phyloP scores from a whole-genome alignment of 1,139 yeast genomes.

The Debaryomyces singareniensis region DNA sequence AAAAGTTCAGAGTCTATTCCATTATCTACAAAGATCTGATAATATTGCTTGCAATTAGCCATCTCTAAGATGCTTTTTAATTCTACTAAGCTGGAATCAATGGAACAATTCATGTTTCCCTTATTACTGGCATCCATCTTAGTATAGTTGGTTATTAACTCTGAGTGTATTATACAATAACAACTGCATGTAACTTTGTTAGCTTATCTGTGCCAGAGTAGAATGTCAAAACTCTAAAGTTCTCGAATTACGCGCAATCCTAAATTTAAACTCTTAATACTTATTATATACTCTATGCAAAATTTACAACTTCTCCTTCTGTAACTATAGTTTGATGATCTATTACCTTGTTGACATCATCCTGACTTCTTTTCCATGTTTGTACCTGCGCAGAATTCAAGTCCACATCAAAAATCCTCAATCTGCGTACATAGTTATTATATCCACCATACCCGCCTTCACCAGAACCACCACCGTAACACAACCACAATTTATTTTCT shows the following conservation, averaged over 20 bases:
- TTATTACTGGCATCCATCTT: too few relatives aligned
- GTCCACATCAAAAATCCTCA: conserved; percentile 67
- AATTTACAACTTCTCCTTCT: conserved; percentile 4
- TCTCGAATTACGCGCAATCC: too few relatives aligned
- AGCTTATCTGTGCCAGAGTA: too few relatives aligned
- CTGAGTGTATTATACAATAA: too few relatives aligned
- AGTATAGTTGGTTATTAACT: too few relatives aligned
- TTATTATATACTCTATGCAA: conserved; percentile 1
- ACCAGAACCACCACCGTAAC: conserved; percentile 91
- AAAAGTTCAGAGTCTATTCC: conserved; percentile 58
- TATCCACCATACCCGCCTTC: conserved; percentile 95
- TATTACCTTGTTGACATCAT: conserved; percentile 40
- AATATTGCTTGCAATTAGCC: conserved; percentile 30
- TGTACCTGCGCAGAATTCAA: conserved; percentile 43
- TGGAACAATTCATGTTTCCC: too few relatives aligned
- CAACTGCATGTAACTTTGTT: too few relatives aligned
- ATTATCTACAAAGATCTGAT: conserved; percentile 32
- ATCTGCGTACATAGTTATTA: conserved; percentile 73
- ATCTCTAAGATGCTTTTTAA: too few relatives aligned
- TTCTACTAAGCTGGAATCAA: too few relatives aligned
- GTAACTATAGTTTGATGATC: conserved; percentile 48
- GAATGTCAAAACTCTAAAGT: too few relatives aligned
- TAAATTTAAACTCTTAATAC: too few relatives aligned
- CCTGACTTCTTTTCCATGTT: conserved; percentile 69
- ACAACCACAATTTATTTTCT: conserved; percentile 62